Percentiles rank a stretch among this genome's conserved stretches.
These are phyloP conservation scores for Porcisia hertigi DNA, from an alignment of 208 protist species.

Conservation along the genomic window DNA sequence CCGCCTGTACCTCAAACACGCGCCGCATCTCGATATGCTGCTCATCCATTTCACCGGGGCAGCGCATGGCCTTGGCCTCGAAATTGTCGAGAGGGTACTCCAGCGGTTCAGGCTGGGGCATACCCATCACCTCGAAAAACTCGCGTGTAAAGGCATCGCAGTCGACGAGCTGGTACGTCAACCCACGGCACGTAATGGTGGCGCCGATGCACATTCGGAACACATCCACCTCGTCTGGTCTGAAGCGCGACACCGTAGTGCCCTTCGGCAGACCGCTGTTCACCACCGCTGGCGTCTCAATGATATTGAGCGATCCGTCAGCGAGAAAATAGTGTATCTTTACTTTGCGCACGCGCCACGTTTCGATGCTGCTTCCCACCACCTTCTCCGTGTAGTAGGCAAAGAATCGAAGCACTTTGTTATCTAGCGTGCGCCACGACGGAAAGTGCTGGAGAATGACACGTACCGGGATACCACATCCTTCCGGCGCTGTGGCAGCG, in stretches of 20 bases:
- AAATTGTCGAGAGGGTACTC: constrained; percentile 85
- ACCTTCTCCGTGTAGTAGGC: constrained; percentile 95
- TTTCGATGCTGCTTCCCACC: constrained; percentile 88
- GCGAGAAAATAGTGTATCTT: constrained; percentile 93
- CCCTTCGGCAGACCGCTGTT: constrained; percentile 95
- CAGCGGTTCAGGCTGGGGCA: constrained; percentile 68
- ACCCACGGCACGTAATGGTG: constrained; percentile 79
- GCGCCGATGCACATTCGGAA: constrained; percentile 85
- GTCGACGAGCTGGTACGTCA: constrained; percentile 92
- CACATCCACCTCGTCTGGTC: constrained; percentile 68
- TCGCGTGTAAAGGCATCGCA: constrained; percentile 94
- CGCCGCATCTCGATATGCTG: constrained; percentile 83
- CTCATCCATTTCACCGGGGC: constrained; percentile 45
- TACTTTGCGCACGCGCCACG: constrained; percentile 88
- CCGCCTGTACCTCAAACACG: constrained; percentile 79
- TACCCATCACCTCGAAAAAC: constrained; percentile 86
- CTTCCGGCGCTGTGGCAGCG: constrained; percentile 14
- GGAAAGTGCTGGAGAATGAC: constrained; percentile 77
- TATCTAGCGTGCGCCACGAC: constrained; percentile 90
- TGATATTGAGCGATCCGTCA: constrained; percentile 94
- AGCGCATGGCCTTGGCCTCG: constrained; percentile 36
- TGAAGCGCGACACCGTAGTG: constrained; percentile 85
- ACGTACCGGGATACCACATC: constrained; percentile 68
- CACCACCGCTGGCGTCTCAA: constrained; percentile 85
- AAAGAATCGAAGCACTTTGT: constrained; percentile 96